Conservation (phyloP, 257 asterid genomes). For the Gentiana dahurica region DNA sequence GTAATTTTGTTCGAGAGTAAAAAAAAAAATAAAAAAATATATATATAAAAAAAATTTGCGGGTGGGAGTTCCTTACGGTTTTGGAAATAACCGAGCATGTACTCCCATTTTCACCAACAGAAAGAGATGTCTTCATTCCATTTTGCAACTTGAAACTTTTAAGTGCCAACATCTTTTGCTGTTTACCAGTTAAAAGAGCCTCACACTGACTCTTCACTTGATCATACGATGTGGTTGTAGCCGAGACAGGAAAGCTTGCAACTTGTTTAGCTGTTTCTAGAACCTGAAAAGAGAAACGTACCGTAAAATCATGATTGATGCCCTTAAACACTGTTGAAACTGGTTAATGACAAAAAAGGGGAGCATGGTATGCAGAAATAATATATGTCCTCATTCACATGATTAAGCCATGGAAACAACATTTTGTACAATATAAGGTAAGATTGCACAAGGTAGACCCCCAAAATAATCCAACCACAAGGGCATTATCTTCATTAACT, state of each 20-base stretch:
- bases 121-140: slow-evolving; percentile 19
- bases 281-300: slow-evolving; percentile 16
- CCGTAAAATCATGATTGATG: too few species aligned
- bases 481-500: too few species aligned
- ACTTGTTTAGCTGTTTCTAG: slow-evolving; percentile 40
- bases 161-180: slow-evolving; percentile 36
- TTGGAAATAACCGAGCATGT: slow-evolving; percentile 7
- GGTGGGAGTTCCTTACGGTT: slow-evolving; percentile 17
- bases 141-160: slow-evolving; percentile 36
- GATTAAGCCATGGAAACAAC: too few species aligned
- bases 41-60: not conserved
- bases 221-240: slow-evolving; percentile 37
- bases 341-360: too few species aligned
- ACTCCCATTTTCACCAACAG: slow-evolving; percentile 15
- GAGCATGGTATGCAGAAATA: too few species aligned
- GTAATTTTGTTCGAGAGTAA: not conserved
- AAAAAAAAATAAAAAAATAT: too few species aligned
- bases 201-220: slow-evolving; percentile 42
- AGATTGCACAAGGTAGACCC: too few species aligned
- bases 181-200: slow-evolving; percentile 43
- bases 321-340: too few species aligned
- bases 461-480: too few species aligned
- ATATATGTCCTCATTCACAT: too few species aligned
- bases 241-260: slow-evolving; percentile 33
- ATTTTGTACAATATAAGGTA: too few species aligned